Conservation (phyloP, 352 stramenopile genomes). For the Bremia lactucae region DNA sequence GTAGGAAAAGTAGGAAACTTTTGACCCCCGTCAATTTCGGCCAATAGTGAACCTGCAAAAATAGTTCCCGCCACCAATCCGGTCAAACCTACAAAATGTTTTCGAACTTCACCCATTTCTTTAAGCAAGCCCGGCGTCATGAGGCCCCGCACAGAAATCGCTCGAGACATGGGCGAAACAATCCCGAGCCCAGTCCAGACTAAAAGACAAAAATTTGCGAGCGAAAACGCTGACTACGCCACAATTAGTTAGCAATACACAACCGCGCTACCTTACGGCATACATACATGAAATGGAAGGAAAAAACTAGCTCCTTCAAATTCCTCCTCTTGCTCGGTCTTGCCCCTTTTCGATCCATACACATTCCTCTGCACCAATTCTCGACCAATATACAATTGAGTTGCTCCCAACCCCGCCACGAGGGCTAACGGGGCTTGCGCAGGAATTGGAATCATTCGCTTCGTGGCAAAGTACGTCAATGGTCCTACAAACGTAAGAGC, state of each 20-base stretch:
- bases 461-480: constrained; percentile 85
- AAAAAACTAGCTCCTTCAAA: constrained; percentile 32
- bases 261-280: background rate
- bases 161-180: constrained; percentile 36
- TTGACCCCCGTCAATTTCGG: constrained; percentile 92
- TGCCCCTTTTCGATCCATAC: constrained; percentile 10
- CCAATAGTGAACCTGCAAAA: constrained; percentile 57
- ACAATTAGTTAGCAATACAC: background rate
- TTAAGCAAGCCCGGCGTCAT: constrained; percentile 30
- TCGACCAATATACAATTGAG: constrained; percentile 42
- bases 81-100: constrained; percentile 37
- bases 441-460: constrained; percentile 47
- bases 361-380: constrained; percentile 38
- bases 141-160: constrained; percentile 43
- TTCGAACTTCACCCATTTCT: constrained; percentile 43
- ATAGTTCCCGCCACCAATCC: constrained; percentile 29
- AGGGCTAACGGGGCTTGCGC: constrained; percentile 35
- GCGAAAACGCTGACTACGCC: constrained; percentile 35
- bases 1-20: constrained; percentile 96
- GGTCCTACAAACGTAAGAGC: constrained; percentile 86
- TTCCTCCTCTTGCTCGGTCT: constrained; percentile 7
- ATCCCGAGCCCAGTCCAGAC: constrained; percentile 56
- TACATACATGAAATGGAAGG: constrained; percentile 35
- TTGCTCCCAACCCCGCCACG: constrained; percentile 29
- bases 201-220: constrained; percentile 51